These are phyloP conservation scores for Yamadazyma akitaensis DNA, from an alignment of 805 yeast species.

Conservation along the genomic window DNA sequence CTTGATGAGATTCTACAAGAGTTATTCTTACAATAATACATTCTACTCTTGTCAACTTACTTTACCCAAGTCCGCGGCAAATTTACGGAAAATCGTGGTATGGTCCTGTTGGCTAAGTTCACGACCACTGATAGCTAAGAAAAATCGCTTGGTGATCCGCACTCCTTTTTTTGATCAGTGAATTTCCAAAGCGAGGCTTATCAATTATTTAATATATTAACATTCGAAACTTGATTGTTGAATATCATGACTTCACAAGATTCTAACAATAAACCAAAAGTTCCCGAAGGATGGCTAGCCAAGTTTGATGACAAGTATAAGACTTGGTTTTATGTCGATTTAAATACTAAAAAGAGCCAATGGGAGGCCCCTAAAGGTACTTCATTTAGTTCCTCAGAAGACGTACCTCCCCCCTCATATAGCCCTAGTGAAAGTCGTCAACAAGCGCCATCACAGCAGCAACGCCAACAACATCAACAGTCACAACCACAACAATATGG, in stretches of 20 bases:
- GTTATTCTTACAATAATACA: conserved; percentile 24
- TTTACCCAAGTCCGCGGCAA: too few relatives aligned
- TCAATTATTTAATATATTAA: neutral
- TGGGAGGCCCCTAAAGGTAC: conserved; percentile 80
- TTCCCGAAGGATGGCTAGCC: conserved; percentile 73
- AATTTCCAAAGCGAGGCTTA: conserved; percentile 5
- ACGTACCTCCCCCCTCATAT: conserved; percentile 41
- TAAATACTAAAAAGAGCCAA: conserved; percentile 70
- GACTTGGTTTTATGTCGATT: conserved; percentile 79
- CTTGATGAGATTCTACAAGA: conserved; percentile 56
- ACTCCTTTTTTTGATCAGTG: conserved; percentile 3
- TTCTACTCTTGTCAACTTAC: too few relatives aligned
- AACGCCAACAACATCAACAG: neutral
- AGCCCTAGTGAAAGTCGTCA: conserved; percentile 1
- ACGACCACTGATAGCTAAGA: neutral
- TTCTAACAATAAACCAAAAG: conserved; percentile 43
- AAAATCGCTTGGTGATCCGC: neutral
- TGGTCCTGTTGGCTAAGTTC: too few relatives aligned
- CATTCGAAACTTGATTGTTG: too few relatives aligned
- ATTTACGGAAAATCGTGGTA: too few relatives aligned
- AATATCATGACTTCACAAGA: conserved; percentile 10
- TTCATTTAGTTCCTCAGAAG: conserved; percentile 24
- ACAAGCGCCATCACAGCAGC: neutral
- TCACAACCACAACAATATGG: conserved; percentile 2
- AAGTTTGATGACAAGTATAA: conserved; percentile 66